Conservation (phyloP, 345 rosid genomes). For the Diplotaxis tenuifolia region DNA sequence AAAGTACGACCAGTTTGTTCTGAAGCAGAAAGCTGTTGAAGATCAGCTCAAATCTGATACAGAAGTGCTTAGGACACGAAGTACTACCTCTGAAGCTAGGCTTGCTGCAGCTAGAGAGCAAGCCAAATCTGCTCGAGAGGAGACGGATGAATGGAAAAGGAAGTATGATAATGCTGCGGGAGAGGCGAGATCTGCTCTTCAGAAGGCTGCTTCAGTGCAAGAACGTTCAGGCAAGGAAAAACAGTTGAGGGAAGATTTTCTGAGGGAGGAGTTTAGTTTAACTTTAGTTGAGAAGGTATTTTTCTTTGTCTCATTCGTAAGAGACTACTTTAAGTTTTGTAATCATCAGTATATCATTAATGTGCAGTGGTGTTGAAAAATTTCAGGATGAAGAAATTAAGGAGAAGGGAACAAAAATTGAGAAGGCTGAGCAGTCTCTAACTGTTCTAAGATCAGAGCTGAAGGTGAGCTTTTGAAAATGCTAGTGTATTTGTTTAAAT, state of each 20-base stretch:
- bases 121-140: conserved; percentile 82
- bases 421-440: conserved; percentile 74
- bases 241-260: conserved; percentile 81
- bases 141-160: conserved; percentile 91
- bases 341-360: background rate
- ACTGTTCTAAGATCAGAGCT: conserved; percentile 75
- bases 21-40: conserved; percentile 74
- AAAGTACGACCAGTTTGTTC: conserved; percentile 62
- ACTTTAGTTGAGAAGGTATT: conserved; percentile 68
- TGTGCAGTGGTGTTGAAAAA: conserved; percentile 19
- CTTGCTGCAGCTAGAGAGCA: conserved; percentile 94
- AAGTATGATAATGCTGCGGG: conserved; percentile 82
- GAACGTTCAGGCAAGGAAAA: conserved; percentile 75
- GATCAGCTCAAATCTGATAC: conserved; percentile 73
- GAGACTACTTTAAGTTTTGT: background rate
- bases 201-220: conserved; percentile 86
- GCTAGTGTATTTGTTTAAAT: background rate
- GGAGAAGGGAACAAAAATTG: conserved; percentile 64
- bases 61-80: conserved; percentile 71
- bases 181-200: conserved; percentile 86
- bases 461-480: conserved; percentile 55
- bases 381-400: conserved; percentile 82
- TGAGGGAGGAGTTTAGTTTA: conserved; percentile 68
- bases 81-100: conserved; percentile 93
- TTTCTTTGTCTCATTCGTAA: background rate